A percentile compares a stretch with the other conserved stretches of the same genome.
Evolutionary conservation across 768 basidiomycete species (phyloP).

Genomic region (Multifurca ochricompacta): DNA sequence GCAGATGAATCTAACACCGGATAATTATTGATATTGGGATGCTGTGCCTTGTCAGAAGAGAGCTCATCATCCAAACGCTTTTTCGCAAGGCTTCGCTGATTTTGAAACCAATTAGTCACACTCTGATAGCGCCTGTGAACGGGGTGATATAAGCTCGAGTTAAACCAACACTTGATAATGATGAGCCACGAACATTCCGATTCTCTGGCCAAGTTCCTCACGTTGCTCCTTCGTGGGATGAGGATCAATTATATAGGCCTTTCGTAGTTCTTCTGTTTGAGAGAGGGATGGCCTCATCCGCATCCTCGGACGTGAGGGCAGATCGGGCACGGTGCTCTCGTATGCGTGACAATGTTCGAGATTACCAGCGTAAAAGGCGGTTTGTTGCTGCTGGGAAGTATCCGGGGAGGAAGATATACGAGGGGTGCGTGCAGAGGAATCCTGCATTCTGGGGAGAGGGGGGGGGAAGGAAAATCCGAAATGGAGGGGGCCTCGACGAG

Average conservation of each 20-base stretch:
- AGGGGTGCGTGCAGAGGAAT: constrained; percentile 27
- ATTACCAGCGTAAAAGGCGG: constrained; percentile 39
- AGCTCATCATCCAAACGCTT: constrained; percentile 58
- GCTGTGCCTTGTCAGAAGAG: constrained; percentile 25
- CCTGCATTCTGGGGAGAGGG: constrained; percentile 18
- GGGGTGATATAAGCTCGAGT: constrained; percentile 15
- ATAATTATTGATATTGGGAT: constrained; percentile 24
- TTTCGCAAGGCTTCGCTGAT: constrained; percentile 71
- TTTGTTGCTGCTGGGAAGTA: constrained; percentile 29
- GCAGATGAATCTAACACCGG: constrained; percentile 20
- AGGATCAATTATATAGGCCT: constrained; percentile 52
- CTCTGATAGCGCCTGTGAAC: constrained; percentile 64
- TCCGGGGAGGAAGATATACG: constrained; percentile 25
- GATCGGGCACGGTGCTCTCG: constrained; percentile 34
- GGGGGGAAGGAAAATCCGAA: constrained; percentile 35
- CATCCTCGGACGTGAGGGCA: constrained; percentile 46
- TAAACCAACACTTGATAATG: constrained; percentile 2
- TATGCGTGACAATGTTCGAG: constrained; percentile 44
- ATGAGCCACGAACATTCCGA: constrained; percentile 59
- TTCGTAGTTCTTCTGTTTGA: constrained; percentile 64
- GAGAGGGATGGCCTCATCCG: constrained; percentile 56
- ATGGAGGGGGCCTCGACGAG: constrained; percentile 39
- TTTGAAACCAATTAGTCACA: constrained; percentile 84
- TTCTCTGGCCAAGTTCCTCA: constrained; percentile 53
- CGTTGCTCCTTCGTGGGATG: constrained; percentile 65